These are phyloP conservation scores for Melocanna baccifera DNA, from an alignment of 176 grass and related monocot genomes.

Conservation along the genomic window DNA sequence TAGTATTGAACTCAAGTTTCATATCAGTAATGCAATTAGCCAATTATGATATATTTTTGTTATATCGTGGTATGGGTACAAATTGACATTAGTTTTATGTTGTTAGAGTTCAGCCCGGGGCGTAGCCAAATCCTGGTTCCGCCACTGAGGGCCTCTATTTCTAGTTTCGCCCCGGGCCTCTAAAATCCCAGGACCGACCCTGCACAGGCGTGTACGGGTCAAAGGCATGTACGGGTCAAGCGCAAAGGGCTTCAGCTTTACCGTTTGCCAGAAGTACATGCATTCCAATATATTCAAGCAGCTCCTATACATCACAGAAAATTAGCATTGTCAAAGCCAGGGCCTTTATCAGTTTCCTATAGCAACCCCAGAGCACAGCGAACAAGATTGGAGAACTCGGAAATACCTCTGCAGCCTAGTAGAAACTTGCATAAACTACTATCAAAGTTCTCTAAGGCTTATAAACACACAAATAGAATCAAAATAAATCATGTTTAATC, in stretches of 20 bases:
- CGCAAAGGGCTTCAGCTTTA: conserved; percentile 92
- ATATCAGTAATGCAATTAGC: too few relatives aligned
- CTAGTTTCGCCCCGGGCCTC: too few relatives aligned
- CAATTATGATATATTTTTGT: too few relatives aligned
- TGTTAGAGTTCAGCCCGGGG: accelerated
- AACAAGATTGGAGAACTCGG: not conserved
- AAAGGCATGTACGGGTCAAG: too few relatives aligned
- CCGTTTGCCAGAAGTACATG: conserved; percentile 64
- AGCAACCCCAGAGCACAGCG: not conserved
- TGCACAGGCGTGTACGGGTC: too few relatives aligned
- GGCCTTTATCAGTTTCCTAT: not conserved
- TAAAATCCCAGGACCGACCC: too few relatives aligned
- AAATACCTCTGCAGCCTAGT: not conserved
- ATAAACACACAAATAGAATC: not conserved
- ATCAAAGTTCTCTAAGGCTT: not conserved
- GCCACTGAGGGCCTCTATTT: too few relatives aligned
- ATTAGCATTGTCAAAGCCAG: conserved; percentile 3
- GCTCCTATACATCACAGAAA: conserved; percentile 45
- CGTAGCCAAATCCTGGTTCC: too few relatives aligned
- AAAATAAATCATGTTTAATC: not conserved
- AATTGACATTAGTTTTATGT: too few relatives aligned
- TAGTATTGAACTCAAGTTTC: too few relatives aligned
- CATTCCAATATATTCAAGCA: conserved; percentile 85
- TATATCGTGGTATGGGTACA: too few relatives aligned
- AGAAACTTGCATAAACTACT: not conserved